Evolutionary conservation across 2,329 filamentous ascomycete species (phyloP).

Genomic region (Cladosporium oxysporum): DNA sequence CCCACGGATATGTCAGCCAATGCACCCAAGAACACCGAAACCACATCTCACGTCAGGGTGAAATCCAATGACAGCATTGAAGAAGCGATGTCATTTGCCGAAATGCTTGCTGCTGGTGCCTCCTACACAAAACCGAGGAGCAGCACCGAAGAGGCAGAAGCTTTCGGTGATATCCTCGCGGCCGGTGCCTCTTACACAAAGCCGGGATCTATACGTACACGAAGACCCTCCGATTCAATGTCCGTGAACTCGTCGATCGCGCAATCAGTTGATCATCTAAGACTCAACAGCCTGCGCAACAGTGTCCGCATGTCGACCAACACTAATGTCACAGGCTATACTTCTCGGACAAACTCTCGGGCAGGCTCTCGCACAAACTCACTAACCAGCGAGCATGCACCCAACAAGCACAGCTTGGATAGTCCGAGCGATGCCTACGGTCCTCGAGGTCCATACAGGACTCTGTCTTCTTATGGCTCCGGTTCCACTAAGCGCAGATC

Average conservation of each 20-base stretch:
- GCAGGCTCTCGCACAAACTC: constrained; percentile 36
- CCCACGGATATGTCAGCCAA: neutral
- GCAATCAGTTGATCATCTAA: constrained; percentile 31
- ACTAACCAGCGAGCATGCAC: constrained; percentile 28
- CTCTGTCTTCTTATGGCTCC: constrained; percentile 29
- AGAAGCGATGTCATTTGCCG: constrained; percentile 12
- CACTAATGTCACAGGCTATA: constrained; percentile 28
- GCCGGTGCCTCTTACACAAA: constrained; percentile 8
- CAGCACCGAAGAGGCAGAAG: constrained; percentile 1
- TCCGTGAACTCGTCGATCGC: constrained; percentile 31
- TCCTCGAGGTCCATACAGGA: constrained; percentile 26
- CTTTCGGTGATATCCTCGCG: constrained; percentile 15
- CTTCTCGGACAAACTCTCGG: constrained; percentile 33
- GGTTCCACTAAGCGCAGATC: constrained; percentile 28
- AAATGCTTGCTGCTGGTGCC: constrained; percentile 16
- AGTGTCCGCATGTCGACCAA: constrained; percentile 35
- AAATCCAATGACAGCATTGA: constrained; percentile 8
- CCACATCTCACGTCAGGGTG: neutral
- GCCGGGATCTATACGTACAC: neutral
- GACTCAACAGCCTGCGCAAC: constrained; percentile 32
- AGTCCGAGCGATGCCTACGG: constrained; percentile 20
- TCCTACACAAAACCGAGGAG: constrained; percentile 1
- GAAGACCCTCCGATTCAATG: constrained; percentile 25
- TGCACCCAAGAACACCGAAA: neutral
- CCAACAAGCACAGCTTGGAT: constrained; percentile 24